Evolutionary conservation across 495 filamentous ascomycete genomes (phyloP).

Genomic region (Tuber indicum): DNA sequence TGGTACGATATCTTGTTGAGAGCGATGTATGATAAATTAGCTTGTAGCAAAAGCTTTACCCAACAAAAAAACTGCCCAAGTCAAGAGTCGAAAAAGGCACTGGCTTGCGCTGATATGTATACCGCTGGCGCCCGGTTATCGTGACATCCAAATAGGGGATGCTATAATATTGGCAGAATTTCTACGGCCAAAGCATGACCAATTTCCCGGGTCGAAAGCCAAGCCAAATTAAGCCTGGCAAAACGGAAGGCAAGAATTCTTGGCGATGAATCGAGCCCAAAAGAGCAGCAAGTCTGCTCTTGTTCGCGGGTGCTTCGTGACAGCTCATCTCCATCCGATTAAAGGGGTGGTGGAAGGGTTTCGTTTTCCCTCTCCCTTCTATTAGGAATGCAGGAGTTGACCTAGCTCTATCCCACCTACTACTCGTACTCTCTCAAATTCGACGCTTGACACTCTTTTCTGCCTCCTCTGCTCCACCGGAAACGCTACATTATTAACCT

Average conservation of each 20-base stretch:
- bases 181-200: neutral
- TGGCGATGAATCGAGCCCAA: neutral
- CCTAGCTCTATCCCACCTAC: neutral
- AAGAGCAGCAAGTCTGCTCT: neutral
- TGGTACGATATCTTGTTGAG: neutral
- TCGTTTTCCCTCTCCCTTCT: neutral
- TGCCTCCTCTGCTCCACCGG: neutral
- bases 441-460: neutral
- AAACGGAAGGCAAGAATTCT: neutral
- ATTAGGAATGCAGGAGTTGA: neutral
- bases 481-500: neutral
- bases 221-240: neutral
- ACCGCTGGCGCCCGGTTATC: neutral
- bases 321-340: slow-evolving; percentile 6
- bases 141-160: neutral
- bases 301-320: neutral
- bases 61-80: neutral
- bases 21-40: neutral
- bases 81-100: neutral
- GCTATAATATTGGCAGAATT: neutral
- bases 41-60: neutral
- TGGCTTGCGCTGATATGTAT: neutral
- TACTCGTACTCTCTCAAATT: neutral
- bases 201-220: neutral
- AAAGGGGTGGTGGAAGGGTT: slow-evolving; percentile 3